Evolutionary conservation across 441 rosid genomes (phyloP), one percentile per base, ranked within the genome.

Genomic region (Kokia cookei): DNA sequence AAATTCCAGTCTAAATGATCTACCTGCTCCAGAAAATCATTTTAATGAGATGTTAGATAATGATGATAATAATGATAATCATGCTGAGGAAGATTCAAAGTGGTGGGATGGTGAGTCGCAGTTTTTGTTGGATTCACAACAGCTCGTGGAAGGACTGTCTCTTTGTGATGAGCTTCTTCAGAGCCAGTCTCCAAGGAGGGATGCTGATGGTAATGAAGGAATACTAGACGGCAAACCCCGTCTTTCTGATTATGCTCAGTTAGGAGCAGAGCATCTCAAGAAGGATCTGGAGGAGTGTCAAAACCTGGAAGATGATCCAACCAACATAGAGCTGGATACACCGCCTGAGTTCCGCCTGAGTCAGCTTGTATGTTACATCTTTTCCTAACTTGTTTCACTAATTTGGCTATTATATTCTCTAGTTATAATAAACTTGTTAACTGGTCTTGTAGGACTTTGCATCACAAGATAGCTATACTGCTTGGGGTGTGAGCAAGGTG

Each of bases 311-410:
- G 72, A 83, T 84, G 99, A 89, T 82, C 97, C 92, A 4, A 82
- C 96, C 12, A 84, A 89, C 79, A 84, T 91, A 73, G 98, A 94
- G 42, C 90, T 89, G 0, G 97, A 95, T 77, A 95, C 98, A 50
- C 97, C 96, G 75, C 93, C 99, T 9, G 99, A 95, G 42, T 93
- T 90, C 80, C 87, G 93, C 73, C 89, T 95, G 63, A 95, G 99
- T 86, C 98, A 93, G 81, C 96, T 95, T 77, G 98, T 95, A 89
- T 48, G 85, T 75, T 64, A n/a, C 59, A 26, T 43, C 37, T 40
- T 63, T 22, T 42, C 1, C 12, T 48, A 11, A 67, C 37, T 61
- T 42, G 5, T 54, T 35, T 51, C 26, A 32, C 73, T 26, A 42
- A 32, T 75, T 26, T 27, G 1, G 48, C 27, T 54, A 50, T 7